A percentile compares a stretch with the other conserved stretches of the same genome.
phyloP scores from a whole-genome alignment of 768 basidiomycete genomes.

The Kwoniella sp. region DNA sequence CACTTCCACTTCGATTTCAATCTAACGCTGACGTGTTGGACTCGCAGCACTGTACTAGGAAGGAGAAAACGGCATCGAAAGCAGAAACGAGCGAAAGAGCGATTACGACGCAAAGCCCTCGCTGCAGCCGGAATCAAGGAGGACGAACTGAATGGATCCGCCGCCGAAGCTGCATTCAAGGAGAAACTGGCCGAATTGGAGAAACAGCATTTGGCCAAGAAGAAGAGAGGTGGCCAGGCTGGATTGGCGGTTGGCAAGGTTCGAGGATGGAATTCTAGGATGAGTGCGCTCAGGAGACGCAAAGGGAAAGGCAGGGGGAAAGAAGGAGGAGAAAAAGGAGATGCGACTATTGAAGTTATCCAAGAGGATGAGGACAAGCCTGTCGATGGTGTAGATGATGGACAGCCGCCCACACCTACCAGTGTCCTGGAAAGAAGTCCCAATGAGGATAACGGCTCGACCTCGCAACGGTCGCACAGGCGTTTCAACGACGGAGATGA shows the following conservation, averaged over 20 bases:
- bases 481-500: background rate
- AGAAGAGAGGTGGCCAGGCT: slow-evolving; percentile 24
- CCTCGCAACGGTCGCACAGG: background rate
- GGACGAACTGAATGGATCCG: slow-evolving; percentile 28
- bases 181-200: slow-evolving; percentile 44
- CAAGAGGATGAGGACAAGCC: slow-evolving; percentile 29
- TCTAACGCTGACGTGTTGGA: no score
- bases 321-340: slow-evolving; percentile 6
- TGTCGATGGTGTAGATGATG: slow-evolving; percentile 11
- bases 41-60: slow-evolving; percentile 42
- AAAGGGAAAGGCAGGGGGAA: slow-evolving; percentile 24
- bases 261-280: slow-evolving; percentile 32
- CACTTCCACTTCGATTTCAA: background rate
- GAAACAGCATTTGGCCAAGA: slow-evolving; percentile 33
- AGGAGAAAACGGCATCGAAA: slow-evolving; percentile 47
- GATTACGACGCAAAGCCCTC: slow-evolving; percentile 38
- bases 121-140: slow-evolving; percentile 42
- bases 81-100: slow-evolving; percentile 43
- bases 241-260: slow-evolving; percentile 38
- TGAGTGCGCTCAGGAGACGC: slow-evolving; percentile 12
- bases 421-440: slow-evolving; percentile 3
- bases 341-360: background rate
- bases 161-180: slow-evolving; percentile 30
- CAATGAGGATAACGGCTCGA: background rate
- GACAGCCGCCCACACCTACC: slow-evolving; percentile 1